Conservation (phyloP, 805 yeast genomes). For the Wickerhamiella allomyrinae region DNA sequence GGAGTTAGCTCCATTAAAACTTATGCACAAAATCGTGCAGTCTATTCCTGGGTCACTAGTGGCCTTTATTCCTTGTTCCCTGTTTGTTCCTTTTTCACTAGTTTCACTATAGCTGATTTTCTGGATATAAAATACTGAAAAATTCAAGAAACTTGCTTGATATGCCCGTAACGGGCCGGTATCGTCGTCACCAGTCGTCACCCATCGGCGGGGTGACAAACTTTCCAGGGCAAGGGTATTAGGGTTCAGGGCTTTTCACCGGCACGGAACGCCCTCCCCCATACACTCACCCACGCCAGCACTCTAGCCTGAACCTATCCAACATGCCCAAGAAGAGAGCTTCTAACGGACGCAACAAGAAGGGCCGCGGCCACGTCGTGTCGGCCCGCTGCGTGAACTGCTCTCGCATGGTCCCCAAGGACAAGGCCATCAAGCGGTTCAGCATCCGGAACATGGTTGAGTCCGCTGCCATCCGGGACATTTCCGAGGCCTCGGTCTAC, state of each 20-base stretch:
- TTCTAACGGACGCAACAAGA: constrained; percentile 99
- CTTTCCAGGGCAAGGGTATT: not conserved
- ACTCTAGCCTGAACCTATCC: constrained; percentile 1
- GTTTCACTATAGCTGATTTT: too few species aligned
- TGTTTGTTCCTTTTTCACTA: too few species aligned
- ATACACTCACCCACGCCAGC: not conserved
- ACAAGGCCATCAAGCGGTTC: constrained; percentile 99
- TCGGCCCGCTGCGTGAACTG: constrained; percentile 99
- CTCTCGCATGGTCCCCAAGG: constrained; percentile 99
- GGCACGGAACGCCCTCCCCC: not conserved
- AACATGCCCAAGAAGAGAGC: constrained; percentile 99
- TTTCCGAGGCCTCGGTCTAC: constrained; percentile 98
- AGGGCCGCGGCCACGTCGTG: constrained; percentile 99
- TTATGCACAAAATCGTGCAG: too few species aligned
- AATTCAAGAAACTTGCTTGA: too few species aligned
- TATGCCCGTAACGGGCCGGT: too few species aligned
- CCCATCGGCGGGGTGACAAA: not conserved
- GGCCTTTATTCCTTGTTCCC: too few species aligned
- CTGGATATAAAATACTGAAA: too few species aligned
- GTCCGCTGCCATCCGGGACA: constrained; percentile 98
- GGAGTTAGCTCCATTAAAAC: not conserved
- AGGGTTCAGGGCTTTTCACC: constrained; percentile 2
- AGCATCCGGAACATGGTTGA: constrained; percentile 99
- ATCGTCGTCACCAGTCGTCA: not conserved
- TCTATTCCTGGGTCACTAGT: too few species aligned